phyloP scores from a whole-genome alignment of 192 early-diverging fungal genomes.

The Entophlyctis luteolus region DNA sequence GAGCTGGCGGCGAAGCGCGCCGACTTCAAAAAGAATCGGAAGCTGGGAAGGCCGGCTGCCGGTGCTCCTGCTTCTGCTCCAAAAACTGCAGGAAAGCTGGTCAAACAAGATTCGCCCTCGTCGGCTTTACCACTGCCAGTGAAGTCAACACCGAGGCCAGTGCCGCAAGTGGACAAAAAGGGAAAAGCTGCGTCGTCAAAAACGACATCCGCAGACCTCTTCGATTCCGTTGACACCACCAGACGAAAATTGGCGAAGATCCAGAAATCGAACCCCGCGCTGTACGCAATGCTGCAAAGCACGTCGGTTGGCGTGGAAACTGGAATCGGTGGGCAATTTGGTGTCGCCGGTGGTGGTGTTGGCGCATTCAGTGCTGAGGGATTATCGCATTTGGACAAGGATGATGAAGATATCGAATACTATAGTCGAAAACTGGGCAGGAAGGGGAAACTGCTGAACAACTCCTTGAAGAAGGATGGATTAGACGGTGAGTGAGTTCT shows the following conservation, averaged over 20 bases:
- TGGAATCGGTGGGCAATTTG: slow-evolving; percentile 6
- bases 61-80: not conserved
- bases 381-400: slow-evolving; percentile 4
- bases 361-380: slow-evolving; percentile 21
- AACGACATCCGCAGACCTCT: not conserved
- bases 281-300: slow-evolving; percentile 3
- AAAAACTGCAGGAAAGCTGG: not conserved
- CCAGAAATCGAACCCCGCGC: not conserved
- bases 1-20: not conserved
- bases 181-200: not conserved
- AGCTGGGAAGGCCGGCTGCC: not conserved
- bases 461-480: slow-evolving; percentile 18
- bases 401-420: slow-evolving; percentile 26
- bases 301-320: slow-evolving; percentile 9
- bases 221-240: not conserved
- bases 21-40: not conserved
- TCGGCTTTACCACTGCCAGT: too few relatives aligned
- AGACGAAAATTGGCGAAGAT: slow-evolving; percentile 14
- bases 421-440: slow-evolving; percentile 19
- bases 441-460: slow-evolving; percentile 9
- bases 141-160: not conserved
- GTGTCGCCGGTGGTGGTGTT: slow-evolving; percentile 4
- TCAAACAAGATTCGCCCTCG: not conserved
- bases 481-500: not conserved
- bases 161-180: not conserved